Evolutionary conservation across 805 yeast species (phyloP), one percentile per base, ranked within the genome.

Genomic region (Cyberlindnera americana): DNA sequence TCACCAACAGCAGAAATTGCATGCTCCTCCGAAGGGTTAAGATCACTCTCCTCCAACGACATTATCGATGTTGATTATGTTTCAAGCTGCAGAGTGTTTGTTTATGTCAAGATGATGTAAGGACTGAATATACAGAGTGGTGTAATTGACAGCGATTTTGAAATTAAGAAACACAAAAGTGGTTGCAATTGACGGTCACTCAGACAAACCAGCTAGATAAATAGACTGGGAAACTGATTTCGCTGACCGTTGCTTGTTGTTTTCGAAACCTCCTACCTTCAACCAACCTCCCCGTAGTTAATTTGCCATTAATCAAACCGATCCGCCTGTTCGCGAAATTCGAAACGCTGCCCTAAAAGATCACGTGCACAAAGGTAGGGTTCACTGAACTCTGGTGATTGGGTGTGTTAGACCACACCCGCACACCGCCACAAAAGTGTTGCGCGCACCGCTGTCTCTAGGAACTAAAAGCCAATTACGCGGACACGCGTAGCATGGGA

Each of bases 361-460:
- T 27, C 37, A 34, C 19, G 19, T 34, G 37, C 18, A 12, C 6
- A 6, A 12, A 10, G 6, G 7, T 26, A 34, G 37, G 37, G 31
- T 26, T 26, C 6, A n/a, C 8, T 6, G 19, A 16, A 17, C 12
- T 4, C 17, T 18, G 11, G 3, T 9, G 9, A 15, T 25, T 31
- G 34, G 21, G 26, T 18, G 34, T 19, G 26, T 14, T 18, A 11
- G 6, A 15, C 17, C n/a, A 34, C 30, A 26, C 26, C 37, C 14
- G 25, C 10, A 34, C 37, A 34, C 25, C 28, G 19, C 56, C 53
- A 12, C 19, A 17, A 18, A 19, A 32, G 13, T 24, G 28, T 16
- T 28, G 35, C 28, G 29, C 29, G 35, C 29, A 24, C 35, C 29
- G 16, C 21, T 12, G 8, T 9, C 31, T 12, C 31, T 6, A n/a